phyloP scores from a whole-genome alignment of 768 basidiomycete species.

The Butyriboletus loyo region DNA sequence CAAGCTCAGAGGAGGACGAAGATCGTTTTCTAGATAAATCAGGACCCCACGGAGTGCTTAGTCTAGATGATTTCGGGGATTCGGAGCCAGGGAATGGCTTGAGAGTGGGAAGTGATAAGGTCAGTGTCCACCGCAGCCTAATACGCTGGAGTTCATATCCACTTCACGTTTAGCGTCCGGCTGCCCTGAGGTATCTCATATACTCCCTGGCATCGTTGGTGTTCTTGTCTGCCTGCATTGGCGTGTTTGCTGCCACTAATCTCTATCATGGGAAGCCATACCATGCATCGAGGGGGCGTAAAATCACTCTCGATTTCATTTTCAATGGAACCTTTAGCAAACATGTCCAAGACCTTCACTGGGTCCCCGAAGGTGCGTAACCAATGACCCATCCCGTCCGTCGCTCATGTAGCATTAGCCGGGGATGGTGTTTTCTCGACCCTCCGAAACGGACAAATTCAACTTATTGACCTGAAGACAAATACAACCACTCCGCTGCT shows the following conservation, averaged over 20 bases:
- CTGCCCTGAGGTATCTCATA: conserved; percentile 60
- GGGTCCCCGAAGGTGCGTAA: conserved; percentile 87
- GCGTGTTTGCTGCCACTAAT: conserved; percentile 70
- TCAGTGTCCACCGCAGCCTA: conserved; percentile 18
- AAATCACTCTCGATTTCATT: conserved; percentile 83
- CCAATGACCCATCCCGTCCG: not conserved
- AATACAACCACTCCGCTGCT: conserved; percentile 67
- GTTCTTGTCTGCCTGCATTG: conserved; percentile 62
- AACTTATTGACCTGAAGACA: conserved; percentile 76
- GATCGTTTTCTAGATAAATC: conserved; percentile 48
- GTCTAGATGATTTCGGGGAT: conserved; percentile 11
- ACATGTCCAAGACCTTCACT: conserved; percentile 51
- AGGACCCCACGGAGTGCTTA: not conserved
- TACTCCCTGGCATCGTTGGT: conserved; percentile 60
- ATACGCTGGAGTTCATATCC: conserved; percentile 5
- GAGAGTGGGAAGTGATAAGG: conserved; percentile 37
- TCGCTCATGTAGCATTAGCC: conserved; percentile 47
- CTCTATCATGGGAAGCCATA: conserved; percentile 57
- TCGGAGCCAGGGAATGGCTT: conserved; percentile 32
- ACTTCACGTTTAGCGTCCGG: conserved; percentile 37
- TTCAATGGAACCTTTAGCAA: conserved; percentile 86
- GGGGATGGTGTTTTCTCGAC: conserved; percentile 91
- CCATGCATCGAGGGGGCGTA: conserved; percentile 52
- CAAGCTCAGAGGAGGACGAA: conserved; percentile 70
- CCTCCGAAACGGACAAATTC: conserved; percentile 58